Percentiles rank a stretch among this genome's conserved stretches.
phyloP scores from a whole-genome alignment of 106 monocot genomes.

The Vanilla planifolia region DNA sequence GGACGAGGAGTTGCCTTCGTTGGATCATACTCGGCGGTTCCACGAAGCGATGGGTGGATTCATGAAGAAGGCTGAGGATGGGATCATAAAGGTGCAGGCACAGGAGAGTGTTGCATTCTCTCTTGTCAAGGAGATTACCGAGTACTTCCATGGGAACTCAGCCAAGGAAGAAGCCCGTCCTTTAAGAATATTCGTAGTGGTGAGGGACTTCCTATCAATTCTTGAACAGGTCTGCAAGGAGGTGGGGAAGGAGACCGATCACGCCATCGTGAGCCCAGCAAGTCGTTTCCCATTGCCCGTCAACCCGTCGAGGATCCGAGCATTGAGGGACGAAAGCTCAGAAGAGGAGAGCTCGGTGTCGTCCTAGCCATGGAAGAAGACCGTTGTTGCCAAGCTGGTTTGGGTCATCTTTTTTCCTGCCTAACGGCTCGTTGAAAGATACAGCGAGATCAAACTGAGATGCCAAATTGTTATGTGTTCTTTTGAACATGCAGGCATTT shows the following conservation, averaged over 20 bases:
- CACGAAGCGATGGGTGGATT: conserved; percentile 46
- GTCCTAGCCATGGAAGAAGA: conserved; percentile 9
- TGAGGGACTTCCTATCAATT: conserved; percentile 67
- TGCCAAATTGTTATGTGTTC: too few species aligned
- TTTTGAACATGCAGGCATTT: too few species aligned
- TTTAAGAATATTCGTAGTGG: conserved; percentile 87
- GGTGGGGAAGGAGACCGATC: conserved; percentile 61
- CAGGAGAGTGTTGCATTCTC: conserved; percentile 72
- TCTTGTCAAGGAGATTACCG: conserved; percentile 83
- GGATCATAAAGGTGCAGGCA: conserved; percentile 62
- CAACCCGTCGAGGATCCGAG: conserved; percentile 45
- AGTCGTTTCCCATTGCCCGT: conserved; percentile 62
- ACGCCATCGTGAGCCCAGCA: conserved; percentile 23
- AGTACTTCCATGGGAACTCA: conserved; percentile 89
- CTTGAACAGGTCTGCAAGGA: conserved; percentile 87
- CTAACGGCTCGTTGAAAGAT: too few species aligned
- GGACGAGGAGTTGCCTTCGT: conserved; percentile 11
- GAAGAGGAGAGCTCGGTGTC: conserved; percentile 54
- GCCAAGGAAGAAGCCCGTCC: conserved; percentile 84
- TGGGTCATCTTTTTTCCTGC: too few species aligned
- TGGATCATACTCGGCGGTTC: conserved; percentile 15
- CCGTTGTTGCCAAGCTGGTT: too few species aligned
- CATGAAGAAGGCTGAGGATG: conserved; percentile 65
- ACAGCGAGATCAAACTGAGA: too few species aligned
- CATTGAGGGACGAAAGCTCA: conserved; percentile 39